Evolutionary conservation across 2,329 filamentous ascomycete species (phyloP).

Genomic region (Penicillium nordicum): DNA sequence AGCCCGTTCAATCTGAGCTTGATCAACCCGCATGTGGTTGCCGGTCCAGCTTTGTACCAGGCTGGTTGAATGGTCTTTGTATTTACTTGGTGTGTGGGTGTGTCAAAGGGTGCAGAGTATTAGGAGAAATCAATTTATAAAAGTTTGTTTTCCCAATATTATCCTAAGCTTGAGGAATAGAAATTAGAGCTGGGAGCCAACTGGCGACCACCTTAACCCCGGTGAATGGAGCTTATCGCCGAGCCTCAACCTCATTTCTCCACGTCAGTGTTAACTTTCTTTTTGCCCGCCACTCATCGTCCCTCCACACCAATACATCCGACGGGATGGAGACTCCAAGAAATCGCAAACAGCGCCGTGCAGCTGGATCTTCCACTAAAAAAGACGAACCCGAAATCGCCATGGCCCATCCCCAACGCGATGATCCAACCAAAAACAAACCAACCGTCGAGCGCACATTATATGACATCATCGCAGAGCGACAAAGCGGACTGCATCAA

Average conservation of each 20-base stretch:
- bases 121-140: background rate
- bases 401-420: slow-evolving; percentile 21
- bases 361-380: slow-evolving; percentile 23
- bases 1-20: slow-evolving; percentile 73
- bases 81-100: background rate
- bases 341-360: slow-evolving; percentile 43
- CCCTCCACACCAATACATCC: background rate
- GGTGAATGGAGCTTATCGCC: slow-evolving; percentile 7
- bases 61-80: slow-evolving; percentile 56
- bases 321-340: slow-evolving; percentile 29
- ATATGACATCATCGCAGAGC: slow-evolving; percentile 45
- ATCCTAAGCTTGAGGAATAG: background rate
- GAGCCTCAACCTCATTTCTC: slow-evolving; percentile 6
- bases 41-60: slow-evolving; percentile 69
- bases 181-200: background rate
- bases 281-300: background rate
- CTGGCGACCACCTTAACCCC: background rate
- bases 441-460: slow-evolving; percentile 37
- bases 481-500: slow-evolving; percentile 34
- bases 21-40: slow-evolving; percentile 73
- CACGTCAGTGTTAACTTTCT: slow-evolving; percentile 8
- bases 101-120: background rate
- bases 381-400: slow-evolving; percentile 16
- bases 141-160: background rate
- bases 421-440: slow-evolving; percentile 26